Percentiles rank a stretch among this genome's conserved stretches.
phyloP scores from a whole-genome alignment of 768 basidiomycete species.

The Tephrocybe sp. region DNA sequence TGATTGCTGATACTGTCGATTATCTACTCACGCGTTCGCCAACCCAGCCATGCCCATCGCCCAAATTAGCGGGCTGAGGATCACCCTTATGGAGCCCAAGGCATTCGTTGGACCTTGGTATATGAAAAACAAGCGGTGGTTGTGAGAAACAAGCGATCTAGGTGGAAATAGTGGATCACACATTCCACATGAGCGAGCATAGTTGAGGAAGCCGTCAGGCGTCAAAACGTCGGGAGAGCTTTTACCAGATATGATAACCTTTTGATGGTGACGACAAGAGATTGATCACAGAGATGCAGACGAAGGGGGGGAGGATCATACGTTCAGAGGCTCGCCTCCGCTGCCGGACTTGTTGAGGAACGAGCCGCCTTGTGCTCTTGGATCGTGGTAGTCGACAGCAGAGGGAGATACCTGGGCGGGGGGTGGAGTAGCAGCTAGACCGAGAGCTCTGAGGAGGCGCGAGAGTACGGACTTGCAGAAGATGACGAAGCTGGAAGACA shows the following conservation, averaged over 20 bases:
- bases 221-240: slow-evolving; percentile 50
- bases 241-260: slow-evolving; percentile 57
- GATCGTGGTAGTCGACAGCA: slow-evolving; percentile 21
- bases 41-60: slow-evolving; percentile 64
- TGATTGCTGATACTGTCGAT: too few species aligned
- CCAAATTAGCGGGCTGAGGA: slow-evolving; percentile 60
- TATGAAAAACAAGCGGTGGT: too few species aligned
- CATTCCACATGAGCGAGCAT: slow-evolving; percentile 54
- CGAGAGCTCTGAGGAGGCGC: slow-evolving; percentile 1
- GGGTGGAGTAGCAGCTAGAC: background rate
- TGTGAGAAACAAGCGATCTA: too few species aligned
- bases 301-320: slow-evolving; percentile 17
- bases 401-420: background rate
- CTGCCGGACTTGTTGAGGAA: slow-evolving; percentile 23
- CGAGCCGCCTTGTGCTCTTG: slow-evolving; percentile 19
- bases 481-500: slow-evolving; percentile 7
- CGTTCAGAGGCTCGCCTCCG: slow-evolving; percentile 25
- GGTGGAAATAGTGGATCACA: slow-evolving; percentile 24
- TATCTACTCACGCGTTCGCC: slow-evolving; percentile 23
- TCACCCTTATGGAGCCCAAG: slow-evolving; percentile 59
- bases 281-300: background rate
- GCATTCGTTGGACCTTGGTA: slow-evolving; percentile 59
- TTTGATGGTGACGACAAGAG: too few species aligned
- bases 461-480: background rate
- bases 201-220: slow-evolving; percentile 45